Evolutionary conservation across 306 rosid species (phyloP).

Genomic region (Corylus avellana): DNA sequence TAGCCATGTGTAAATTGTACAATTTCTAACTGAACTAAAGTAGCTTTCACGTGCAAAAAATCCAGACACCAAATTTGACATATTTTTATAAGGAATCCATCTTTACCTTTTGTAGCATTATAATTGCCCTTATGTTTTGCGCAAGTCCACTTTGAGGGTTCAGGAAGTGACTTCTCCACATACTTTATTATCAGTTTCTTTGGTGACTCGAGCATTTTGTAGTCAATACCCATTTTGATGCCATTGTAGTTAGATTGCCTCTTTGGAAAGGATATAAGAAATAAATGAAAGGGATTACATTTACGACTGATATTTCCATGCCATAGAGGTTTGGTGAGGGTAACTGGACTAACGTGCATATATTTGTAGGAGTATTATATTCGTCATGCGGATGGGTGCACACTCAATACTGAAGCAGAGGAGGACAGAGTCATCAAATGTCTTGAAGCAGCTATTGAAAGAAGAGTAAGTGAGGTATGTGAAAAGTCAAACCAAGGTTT

Average conservation of each 20-base stretch:
- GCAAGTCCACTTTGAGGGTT: background rate
- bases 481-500: conserved; percentile 11
- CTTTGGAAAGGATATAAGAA: background rate
- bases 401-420: conserved; percentile 85
- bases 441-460: conserved; percentile 83
- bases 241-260: background rate
- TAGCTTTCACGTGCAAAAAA: background rate
- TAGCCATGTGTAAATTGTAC: background rate
- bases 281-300: conserved; percentile 10
- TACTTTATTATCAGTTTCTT: background rate
- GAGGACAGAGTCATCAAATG: conserved; percentile 85
- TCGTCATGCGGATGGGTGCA: conserved; percentile 89
- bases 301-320: background rate
- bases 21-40: background rate
- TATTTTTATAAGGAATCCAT: background rate
- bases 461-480: conserved; percentile 91
- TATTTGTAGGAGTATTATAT: conserved; percentile 67
- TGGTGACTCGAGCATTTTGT: background rate
- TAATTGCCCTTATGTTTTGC: background rate
- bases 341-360: conserved; percentile 20
- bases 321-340: background rate
- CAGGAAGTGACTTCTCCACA: background rate
- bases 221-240: background rate
- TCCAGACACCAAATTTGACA: background rate
- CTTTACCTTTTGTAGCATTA: background rate